Evolutionary conservation across 164 flowering plant species (phyloP).

Genomic region (Taxillus chinensis): DNA sequence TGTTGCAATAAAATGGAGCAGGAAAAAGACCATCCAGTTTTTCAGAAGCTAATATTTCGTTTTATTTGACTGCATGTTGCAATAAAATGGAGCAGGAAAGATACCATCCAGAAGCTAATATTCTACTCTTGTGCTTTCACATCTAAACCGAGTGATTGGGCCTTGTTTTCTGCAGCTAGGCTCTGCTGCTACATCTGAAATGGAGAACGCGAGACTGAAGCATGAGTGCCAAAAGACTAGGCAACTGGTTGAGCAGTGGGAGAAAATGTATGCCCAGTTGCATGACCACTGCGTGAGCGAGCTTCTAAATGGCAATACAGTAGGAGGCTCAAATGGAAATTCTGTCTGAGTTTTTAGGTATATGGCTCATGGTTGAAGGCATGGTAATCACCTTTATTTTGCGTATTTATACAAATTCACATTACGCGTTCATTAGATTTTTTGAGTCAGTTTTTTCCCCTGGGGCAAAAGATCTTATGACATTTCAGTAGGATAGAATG

Average conservation of each 20-base stretch:
- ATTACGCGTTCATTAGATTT: no score
- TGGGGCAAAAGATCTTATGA: no score
- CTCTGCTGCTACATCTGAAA: conserved; percentile 49
- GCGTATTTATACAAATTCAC: no score
- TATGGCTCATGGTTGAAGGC: not conserved
- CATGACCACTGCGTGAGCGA: conserved; percentile 48
- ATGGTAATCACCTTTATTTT: not conserved
- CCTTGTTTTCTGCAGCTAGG: conserved; percentile 46
- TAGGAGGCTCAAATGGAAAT: conserved; percentile 5
- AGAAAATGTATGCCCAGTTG: conserved; percentile 53
- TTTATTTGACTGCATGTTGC: no score
- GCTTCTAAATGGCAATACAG: conserved; percentile 31
- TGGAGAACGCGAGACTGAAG: conserved; percentile 64
- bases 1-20: no score
- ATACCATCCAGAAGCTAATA: not conserved
- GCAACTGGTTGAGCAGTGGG: conserved; percentile 58
- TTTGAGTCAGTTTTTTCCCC: no score
- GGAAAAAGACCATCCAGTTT: no score
- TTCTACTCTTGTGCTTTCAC: not conserved
- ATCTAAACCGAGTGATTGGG: not conserved
- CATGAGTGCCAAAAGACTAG: conserved; percentile 34
- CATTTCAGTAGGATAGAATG: no score
- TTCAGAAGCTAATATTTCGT: not conserved
- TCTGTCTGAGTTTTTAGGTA: conserved; percentile 1
- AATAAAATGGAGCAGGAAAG: no score